Conservation (phyloP, 768 basidiomycete species). For the Boletellus sp. region DNA sequence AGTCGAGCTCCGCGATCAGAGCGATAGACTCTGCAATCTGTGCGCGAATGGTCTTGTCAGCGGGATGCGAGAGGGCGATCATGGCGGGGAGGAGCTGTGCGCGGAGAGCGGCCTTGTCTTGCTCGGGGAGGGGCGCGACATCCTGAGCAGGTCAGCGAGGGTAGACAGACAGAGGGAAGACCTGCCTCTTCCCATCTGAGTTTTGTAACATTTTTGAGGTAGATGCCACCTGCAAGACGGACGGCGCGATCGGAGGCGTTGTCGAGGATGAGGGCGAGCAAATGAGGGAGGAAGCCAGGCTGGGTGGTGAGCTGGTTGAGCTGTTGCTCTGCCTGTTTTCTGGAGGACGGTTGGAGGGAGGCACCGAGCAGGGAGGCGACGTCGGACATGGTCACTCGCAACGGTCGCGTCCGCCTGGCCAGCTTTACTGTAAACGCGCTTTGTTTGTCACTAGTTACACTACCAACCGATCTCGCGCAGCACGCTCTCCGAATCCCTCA, state of each 20-base stretch:
- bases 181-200: constrained; percentile 84
- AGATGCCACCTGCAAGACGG: constrained; percentile 81
- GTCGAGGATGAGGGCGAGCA: constrained; percentile 77
- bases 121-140: constrained; percentile 62
- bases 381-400: constrained; percentile 49
- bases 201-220: constrained; percentile 89
- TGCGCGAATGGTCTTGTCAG: constrained; percentile 69
- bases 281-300: constrained; percentile 72
- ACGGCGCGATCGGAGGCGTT: constrained; percentile 60
- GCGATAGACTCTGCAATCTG: constrained; percentile 94
- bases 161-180: background rate
- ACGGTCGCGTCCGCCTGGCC: too few relatives aligned
- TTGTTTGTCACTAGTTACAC: constrained; percentile 12
- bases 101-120: constrained; percentile 73
- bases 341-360: constrained; percentile 61
- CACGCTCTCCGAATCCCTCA: constrained; percentile 21
- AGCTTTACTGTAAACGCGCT: background rate
- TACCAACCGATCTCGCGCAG: constrained; percentile 22
- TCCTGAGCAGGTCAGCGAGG: constrained; percentile 43
- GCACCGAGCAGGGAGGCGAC: constrained; percentile 67
- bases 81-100: constrained; percentile 84
- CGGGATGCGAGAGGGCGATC: constrained; percentile 73
- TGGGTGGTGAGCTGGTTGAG: constrained; percentile 66
- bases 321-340: constrained; percentile 79
- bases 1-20: constrained; percentile 88